Base-by-base conservation (phyloP, 2,329 filamentous ascomycete species). In the Penicillium polonicum region DNA sequence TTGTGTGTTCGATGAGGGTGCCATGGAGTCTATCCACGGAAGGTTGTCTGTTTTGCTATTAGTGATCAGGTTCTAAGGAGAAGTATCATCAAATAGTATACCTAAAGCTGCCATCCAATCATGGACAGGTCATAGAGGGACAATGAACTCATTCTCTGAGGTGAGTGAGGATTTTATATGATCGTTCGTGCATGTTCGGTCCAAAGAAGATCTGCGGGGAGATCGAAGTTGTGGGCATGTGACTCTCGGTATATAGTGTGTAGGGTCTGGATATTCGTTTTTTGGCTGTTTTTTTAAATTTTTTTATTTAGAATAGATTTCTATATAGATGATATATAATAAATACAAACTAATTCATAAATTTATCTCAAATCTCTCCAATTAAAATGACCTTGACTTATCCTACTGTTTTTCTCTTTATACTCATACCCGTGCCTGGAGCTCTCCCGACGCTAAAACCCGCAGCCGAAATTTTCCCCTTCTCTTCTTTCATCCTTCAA, bases 11-110 rank as follows among this genome's bases (percentile, higher is more conserved):
- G 74, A 68, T 68, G 74, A 70, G 63, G 78, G 75, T 65, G 78
- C 77, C 80, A 83, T 82, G 73, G 79, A 81, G 74, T 75, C 74
- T 74, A 80, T 76, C 81, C 81, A 84, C 71, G 80, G 80, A 59
- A 80, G 77, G 68, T 80, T 76, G 77, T 71, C 66, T 71, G 57
- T 45, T 48, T 53, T 46, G 44, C 58, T 56, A 63, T 73, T 44
- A 73, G 69, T 62, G 68, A 62, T 49, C 25, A n/a, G 56, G 51
- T 42, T 35, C 36, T 31, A 13, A 27, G 33, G 29, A 10, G 29
- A 23, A 19, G 8, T 17, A 12, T 19, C 7, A 42, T 44, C 15
- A 46, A 12, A 25, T 27, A 21, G 1, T 68, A 60, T 77, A 79
- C 78, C 79, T 73, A 81, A 72, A 69, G 79, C 79, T 76, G 79